These are phyloP conservation scores for Saprolegnia diclina DNA, from an alignment of 352 stramenopile species.

Conservation along the genomic window DNA sequence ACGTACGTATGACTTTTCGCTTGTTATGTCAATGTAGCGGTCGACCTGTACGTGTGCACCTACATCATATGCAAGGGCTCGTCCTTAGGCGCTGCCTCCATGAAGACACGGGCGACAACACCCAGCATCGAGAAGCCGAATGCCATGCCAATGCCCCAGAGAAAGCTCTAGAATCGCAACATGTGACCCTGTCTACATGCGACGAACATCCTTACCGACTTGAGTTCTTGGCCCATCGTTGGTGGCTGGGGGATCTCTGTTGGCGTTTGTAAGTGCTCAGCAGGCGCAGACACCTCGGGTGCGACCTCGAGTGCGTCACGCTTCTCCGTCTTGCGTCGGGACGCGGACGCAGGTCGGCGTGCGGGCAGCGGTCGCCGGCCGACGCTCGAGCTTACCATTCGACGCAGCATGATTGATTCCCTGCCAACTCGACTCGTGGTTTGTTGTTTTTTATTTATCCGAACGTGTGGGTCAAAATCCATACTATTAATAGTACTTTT, in stretches of 20 bases:
- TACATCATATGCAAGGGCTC: neutral
- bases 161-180: conserved; percentile 46
- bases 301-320: neutral
- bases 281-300: neutral
- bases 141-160: conserved; percentile 74
- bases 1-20: neutral
- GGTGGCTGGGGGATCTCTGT: neutral
- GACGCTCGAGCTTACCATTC: conserved; percentile 2
- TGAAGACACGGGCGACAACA: conserved; percentile 44
- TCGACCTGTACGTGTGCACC: too few relatives aligned
- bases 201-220: conserved; percentile 7
- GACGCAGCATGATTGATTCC: conserved; percentile 2
- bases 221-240: conserved; percentile 24
- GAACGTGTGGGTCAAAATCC: too few relatives aligned
- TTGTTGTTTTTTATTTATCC: neutral
- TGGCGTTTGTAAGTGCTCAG: neutral
- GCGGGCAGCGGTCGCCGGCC: neutral
- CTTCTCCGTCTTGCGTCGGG: conserved; percentile 14
- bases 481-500: too few relatives aligned
- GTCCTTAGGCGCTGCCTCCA: conserved; percentile 10
- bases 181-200: neutral
- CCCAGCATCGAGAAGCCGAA: conserved; percentile 66
- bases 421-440: neutral
- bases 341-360: neutral
- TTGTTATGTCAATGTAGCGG: too few relatives aligned